Percentiles rank a stretch among this genome's conserved stretches.
These are phyloP conservation scores for Metarhizium humberi DNA, from an alignment of 2,329 filamentous ascomycete species.

Conservation along the genomic window DNA sequence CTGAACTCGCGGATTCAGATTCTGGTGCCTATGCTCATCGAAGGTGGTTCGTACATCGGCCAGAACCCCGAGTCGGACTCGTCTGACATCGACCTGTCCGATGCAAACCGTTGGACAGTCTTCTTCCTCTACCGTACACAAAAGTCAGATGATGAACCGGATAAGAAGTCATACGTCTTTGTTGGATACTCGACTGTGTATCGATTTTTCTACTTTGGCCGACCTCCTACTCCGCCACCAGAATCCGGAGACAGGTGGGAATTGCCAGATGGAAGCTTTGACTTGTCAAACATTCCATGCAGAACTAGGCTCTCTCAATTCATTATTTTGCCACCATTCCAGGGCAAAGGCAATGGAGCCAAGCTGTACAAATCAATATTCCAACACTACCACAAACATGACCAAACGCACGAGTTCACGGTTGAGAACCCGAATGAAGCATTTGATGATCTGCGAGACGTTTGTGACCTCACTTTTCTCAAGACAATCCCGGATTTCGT, in stretches of 20 bases:
- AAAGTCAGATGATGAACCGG: conserved; percentile 26
- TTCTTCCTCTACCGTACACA: conserved; percentile 74
- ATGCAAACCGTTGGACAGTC: conserved; percentile 81
- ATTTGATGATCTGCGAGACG: conserved; percentile 72
- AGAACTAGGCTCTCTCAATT: conserved; percentile 89
- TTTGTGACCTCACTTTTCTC: conserved; percentile 61
- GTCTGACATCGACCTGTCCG: conserved; percentile 56
- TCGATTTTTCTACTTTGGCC: conserved; percentile 61
- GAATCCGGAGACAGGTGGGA: conserved; percentile 33
- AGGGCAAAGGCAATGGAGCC: conserved; percentile 68
- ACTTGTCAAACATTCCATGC: conserved; percentile 56
- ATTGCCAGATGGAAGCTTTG: conserved; percentile 33
- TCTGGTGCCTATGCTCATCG: conserved; percentile 78
- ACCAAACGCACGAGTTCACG: conserved; percentile 71
- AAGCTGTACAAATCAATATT: conserved; percentile 78
- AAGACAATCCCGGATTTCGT: conserved; percentile 49
- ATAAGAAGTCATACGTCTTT: conserved; percentile 61
- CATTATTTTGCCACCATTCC: conserved; percentile 79
- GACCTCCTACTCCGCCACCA: conserved; percentile 33
- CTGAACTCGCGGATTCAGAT: conserved; percentile 77
- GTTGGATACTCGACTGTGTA: conserved; percentile 88
- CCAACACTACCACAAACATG: conserved; percentile 53
- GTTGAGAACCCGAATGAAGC: conserved; percentile 89
- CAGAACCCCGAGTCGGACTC: conserved; percentile 38
- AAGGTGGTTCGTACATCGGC: conserved; percentile 73